Conservation (phyloP, 257 asterid species). For the Dorcoceras hygrometricum region DNA sequence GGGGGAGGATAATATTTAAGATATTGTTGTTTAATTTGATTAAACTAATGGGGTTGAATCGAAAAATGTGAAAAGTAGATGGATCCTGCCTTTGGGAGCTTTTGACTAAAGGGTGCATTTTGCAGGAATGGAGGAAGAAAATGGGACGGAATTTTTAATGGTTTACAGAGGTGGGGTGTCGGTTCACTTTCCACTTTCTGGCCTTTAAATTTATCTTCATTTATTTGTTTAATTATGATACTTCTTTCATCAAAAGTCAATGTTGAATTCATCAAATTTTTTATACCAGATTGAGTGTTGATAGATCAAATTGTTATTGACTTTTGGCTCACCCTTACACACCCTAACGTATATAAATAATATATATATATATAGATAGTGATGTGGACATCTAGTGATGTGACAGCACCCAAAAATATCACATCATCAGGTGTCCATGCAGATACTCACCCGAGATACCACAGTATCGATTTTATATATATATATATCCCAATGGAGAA, state of each 20-base stretch:
- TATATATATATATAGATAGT: too few relatives aligned
- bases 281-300: neutral
- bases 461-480: too few relatives aligned
- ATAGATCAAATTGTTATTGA: too few relatives aligned
- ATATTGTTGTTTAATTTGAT: slow-evolving; percentile 10
- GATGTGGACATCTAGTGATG: too few relatives aligned
- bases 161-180: slow-evolving; percentile 26
- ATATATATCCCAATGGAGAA: too few relatives aligned
- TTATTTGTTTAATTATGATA: too few relatives aligned
- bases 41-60: slow-evolving; percentile 32
- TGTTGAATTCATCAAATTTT: neutral
- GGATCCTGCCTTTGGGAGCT: slow-evolving; percentile 44
- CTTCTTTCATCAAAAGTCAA: neutral
- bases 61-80: slow-evolving; percentile 31
- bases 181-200: neutral
- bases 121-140: slow-evolving; percentile 33
- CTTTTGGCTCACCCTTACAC: too few relatives aligned
- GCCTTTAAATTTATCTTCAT: too few relatives aligned
- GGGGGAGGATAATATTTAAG: slow-evolving; percentile 9
- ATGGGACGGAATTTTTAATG: slow-evolving; percentile 41
- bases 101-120: slow-evolving; percentile 47
- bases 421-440: too few relatives aligned
- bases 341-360: too few relatives aligned
- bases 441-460: too few relatives aligned
- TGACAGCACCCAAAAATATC: too few relatives aligned